Conservation (phyloP, 441 rosid genomes). For the Populus tomentosa region DNA sequence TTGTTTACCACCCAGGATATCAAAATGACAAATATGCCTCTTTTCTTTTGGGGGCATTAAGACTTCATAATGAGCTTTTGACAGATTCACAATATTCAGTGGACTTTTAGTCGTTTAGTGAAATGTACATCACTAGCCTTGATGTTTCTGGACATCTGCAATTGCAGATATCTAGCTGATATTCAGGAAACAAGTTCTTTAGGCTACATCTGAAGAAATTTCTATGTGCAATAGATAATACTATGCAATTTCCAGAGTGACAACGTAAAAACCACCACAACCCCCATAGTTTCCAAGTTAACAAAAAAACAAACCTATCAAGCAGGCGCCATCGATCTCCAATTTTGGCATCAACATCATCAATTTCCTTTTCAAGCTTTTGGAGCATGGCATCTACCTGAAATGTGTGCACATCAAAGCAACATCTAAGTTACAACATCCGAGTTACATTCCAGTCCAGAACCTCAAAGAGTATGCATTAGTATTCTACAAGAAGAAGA, state of each 20-base stretch:
- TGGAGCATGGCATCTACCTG: constrained; percentile 93
- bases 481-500: constrained; percentile 2
- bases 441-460: neutral
- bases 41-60: neutral
- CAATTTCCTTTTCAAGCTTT: constrained; percentile 88
- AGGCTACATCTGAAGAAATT: neutral
- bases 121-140: neutral
- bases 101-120: neutral
- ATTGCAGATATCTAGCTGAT: neutral
- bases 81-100: neutral
- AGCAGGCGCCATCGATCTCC: constrained; percentile 86
- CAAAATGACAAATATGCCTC: neutral
- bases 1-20: neutral
- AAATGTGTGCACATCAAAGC: constrained; percentile 15
- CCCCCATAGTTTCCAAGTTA: neutral
- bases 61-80: neutral
- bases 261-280: neutral
- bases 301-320: constrained; percentile 50
- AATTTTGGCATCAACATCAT: constrained; percentile 84
- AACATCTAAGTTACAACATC: neutral
- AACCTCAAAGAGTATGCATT: neutral
- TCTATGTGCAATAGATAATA: neutral
- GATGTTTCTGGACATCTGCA: neutral
- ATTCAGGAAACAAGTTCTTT: neutral
- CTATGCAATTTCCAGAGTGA: neutral